Evolutionary conservation across 371 early-diverging fungal species (phyloP), one percentile per base, ranked within the genome.

Genomic region (Funneliformis caledonium): DNA sequence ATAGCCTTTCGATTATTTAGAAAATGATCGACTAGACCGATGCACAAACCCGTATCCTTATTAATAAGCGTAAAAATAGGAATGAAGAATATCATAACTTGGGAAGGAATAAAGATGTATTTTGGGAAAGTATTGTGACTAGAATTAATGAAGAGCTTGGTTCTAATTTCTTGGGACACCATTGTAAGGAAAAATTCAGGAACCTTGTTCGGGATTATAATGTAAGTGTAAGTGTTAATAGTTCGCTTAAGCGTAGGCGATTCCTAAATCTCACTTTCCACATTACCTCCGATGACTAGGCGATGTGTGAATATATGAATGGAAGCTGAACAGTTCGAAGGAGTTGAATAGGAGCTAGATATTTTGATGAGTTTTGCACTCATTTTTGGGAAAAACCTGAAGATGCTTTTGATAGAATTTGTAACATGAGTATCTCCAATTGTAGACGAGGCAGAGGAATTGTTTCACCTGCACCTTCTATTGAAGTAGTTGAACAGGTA

Each of bases 391-490:
- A 26, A 26, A 26, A 26, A 4, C 64, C 65, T 61, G 64, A 69
- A 43, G 45, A 69, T 69, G 69, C 42, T 19, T 69, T 69, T 2
- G 47, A 69, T 69, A 43, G 47, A 69, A 76, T 76, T 22, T n/a
- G 65, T 64, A 64, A 8, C 42, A 61, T 76, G 33, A 76, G 62
- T 64, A 76, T 2, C n/a, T 64, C 52, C 22, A 78, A 78, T 47
- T 56, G 68, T 78, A 78, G 78, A 48, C 33, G 60, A 68, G 9
- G 47, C 68, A 78, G 78, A 78, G 69, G 78, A 33, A 68, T 52
- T 78, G 67, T 31, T 62, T 67, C 78, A 78, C 67, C 76, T 12
- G 78, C 78, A 68, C 78, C 68, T 67, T 67, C 78, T 78, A 78
- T 60, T 78, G 78, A 59, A 22, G 78, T 67, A 67, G 78, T 78